Percentiles rank a stretch among this genome's conserved stretches.
Evolutionary conservation across 2,329 filamentous ascomycete genomes (phyloP).

Genomic region (Ophiostoma ips): DNA sequence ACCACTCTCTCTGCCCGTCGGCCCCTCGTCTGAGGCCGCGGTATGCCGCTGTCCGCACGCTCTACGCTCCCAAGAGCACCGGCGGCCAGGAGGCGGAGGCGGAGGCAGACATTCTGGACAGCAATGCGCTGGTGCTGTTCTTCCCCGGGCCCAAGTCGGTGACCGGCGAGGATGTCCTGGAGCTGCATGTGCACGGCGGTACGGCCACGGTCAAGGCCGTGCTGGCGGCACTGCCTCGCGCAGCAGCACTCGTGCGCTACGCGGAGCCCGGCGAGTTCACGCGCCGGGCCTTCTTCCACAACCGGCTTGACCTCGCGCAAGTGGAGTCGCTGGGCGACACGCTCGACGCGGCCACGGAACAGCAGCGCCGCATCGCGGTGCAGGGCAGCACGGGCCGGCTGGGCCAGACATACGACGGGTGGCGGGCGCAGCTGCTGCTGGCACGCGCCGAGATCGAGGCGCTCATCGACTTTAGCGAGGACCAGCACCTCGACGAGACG

Average conservation of each 20-base stretch:
- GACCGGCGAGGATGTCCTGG: constrained; percentile 84
- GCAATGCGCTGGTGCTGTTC: constrained; percentile 65
- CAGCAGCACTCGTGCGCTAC: not conserved
- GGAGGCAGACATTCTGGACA: constrained; percentile 52
- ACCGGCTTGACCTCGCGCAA: constrained; percentile 74
- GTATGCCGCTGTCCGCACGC: constrained; percentile 57
- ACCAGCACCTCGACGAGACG: constrained; percentile 91
- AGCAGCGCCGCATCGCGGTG: constrained; percentile 78
- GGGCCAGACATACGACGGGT: constrained; percentile 64
- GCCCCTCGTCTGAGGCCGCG: constrained; percentile 32
- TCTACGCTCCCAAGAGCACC: constrained; percentile 41
- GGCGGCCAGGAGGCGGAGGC: not conserved
- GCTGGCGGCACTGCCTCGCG: constrained; percentile 55
- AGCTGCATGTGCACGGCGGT: constrained; percentile 90
- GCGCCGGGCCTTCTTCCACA: constrained; percentile 75
- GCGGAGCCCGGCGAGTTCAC: constrained; percentile 96
- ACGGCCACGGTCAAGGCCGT: constrained; percentile 79
- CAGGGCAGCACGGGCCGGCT: constrained; percentile 59
- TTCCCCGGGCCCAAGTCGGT: constrained; percentile 72
- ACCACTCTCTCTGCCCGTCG: constrained; percentile 34
- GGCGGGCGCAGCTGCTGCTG: constrained; percentile 63
- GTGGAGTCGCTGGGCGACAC: constrained; percentile 53
- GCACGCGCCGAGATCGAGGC: constrained; percentile 88
- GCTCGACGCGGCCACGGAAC: constrained; percentile 66
- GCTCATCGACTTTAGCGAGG: constrained; percentile 91